Evolutionary conservation across 345 rosid genomes (phyloP).

Genomic region (Passiflora organensis): DNA sequence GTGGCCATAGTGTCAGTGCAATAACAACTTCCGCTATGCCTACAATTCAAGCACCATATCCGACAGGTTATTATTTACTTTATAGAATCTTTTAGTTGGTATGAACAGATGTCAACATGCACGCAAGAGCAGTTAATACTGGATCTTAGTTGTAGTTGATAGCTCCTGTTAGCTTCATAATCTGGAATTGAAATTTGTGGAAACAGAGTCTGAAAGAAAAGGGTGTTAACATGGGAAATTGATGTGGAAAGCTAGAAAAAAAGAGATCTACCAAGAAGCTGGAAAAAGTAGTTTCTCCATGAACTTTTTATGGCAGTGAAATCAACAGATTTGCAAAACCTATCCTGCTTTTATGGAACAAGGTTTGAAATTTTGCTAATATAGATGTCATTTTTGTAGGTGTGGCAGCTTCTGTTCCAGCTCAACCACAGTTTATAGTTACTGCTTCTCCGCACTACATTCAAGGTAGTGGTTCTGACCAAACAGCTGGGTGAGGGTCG

Average conservation of each 20-base stretch:
- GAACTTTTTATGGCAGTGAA: no score
- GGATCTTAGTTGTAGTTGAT: no score
- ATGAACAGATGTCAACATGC: background rate
- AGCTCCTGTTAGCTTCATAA: no score
- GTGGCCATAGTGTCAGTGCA: conserved; percentile 54
- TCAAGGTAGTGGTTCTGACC: conserved; percentile 85
- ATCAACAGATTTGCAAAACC: no score
- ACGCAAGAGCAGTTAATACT: background rate
- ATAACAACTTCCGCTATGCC: conserved; percentile 59
- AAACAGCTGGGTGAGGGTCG: conserved; percentile 70
- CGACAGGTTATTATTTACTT: conserved; percentile 36
- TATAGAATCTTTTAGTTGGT: background rate
- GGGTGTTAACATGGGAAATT: background rate
- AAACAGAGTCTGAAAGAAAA: no score
- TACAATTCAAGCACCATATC: conserved; percentile 65
- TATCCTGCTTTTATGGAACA: no score
- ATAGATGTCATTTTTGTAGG: conserved; percentile 21
- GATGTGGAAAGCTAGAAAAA: background rate
- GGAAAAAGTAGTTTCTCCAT: background rate
- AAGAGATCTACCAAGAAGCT: background rate
- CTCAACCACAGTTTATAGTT: conserved; percentile 61
- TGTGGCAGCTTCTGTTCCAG: conserved; percentile 45
- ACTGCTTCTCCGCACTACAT: conserved; percentile 59
- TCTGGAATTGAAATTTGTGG: no score
- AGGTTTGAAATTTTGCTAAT: no score